phyloP scores from a whole-genome alignment of 495 filamentous ascomycete genomes.

The Talaromyces wortmannii region DNA sequence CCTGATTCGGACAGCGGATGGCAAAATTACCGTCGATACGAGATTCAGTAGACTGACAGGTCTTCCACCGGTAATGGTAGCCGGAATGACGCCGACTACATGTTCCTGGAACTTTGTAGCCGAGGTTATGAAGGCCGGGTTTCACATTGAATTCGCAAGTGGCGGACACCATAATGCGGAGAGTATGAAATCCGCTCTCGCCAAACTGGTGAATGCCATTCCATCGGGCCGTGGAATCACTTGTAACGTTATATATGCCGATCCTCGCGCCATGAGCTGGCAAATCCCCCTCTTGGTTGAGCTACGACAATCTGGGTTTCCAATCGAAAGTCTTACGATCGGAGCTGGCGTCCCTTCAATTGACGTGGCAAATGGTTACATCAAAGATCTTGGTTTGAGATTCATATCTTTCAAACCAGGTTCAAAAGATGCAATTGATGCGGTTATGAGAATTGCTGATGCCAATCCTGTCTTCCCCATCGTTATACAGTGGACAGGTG shows the following conservation, averaged over 20 bases:
- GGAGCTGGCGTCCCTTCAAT: constrained; percentile 43
- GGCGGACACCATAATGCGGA: constrained; percentile 22
- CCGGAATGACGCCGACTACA: constrained; percentile 37
- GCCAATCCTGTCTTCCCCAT: constrained; percentile 37
- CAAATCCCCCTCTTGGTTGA: constrained; percentile 22
- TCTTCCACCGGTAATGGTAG: constrained; percentile 31
- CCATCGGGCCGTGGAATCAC: constrained; percentile 25
- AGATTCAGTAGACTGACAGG: constrained; percentile 23
- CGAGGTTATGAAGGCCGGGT: constrained; percentile 28
- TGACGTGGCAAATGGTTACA: constrained; percentile 37
- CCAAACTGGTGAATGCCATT: constrained; percentile 12
- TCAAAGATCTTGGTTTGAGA: constrained; percentile 33
- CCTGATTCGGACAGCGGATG: constrained; percentile 4
- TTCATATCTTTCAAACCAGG: constrained; percentile 45
- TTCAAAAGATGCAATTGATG: constrained; percentile 32
- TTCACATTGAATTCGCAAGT: constrained; percentile 29
- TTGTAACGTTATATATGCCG: constrained; percentile 31
- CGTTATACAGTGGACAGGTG: constrained; percentile 45
- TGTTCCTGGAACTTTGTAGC: constrained; percentile 26
- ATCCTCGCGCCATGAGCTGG: constrained; percentile 25
- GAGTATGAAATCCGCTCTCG: constrained; percentile 20
- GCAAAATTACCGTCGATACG: constrained; percentile 14
- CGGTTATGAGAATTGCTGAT: constrained; percentile 38
- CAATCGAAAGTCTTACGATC: constrained; percentile 34
- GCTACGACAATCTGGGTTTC: constrained; percentile 12